These are phyloP conservation scores for Nemania bipapillata DNA, from an alignment of 2,329 filamentous ascomycete genomes.

Conservation along the genomic window DNA sequence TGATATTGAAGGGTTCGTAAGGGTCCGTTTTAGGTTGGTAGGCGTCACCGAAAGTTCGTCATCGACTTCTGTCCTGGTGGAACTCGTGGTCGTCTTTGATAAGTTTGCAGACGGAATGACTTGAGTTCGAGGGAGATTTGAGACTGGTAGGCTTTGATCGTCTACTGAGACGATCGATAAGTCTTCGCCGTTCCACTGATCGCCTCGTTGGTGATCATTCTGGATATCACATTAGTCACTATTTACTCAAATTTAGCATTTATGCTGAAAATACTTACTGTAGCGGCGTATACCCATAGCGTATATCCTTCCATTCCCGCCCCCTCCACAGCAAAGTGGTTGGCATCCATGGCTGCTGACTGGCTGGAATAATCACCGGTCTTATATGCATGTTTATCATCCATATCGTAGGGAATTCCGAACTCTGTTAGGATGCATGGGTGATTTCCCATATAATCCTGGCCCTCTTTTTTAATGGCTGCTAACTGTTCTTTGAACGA, in stretches of 20 bases:
- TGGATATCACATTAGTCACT: conserved; percentile 48
- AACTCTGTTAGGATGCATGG: conserved; percentile 94
- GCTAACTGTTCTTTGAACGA: conserved; percentile 89
- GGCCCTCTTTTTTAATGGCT: conserved; percentile 83
- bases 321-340: conserved; percentile 91
- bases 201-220: conserved; percentile 89
- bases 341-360: conserved; percentile 91
- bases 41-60: conserved; percentile 74
- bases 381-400: conserved; percentile 93
- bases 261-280: conserved; percentile 59
- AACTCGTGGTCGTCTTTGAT: conserved; percentile 53
- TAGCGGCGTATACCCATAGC: conserved; percentile 84
- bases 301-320: conserved; percentile 85
- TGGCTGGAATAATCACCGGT: conserved; percentile 96
- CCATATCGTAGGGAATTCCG: conserved; percentile 98
- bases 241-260: conserved; percentile 36
- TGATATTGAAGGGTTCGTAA: conserved; percentile 75
- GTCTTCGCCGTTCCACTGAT: conserved; percentile 98
- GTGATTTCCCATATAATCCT: conserved; percentile 87
- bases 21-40: conserved; percentile 76
- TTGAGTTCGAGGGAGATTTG: conserved; percentile 59
- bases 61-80: conserved; percentile 56
- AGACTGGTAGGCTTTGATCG: conserved; percentile 72
- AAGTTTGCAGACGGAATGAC: conserved; percentile 61
- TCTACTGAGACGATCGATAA: conserved; percentile 88